Conservation (phyloP, 2,329 filamentous ascomycete genomes). For the Fusarium penzigii region DNA sequence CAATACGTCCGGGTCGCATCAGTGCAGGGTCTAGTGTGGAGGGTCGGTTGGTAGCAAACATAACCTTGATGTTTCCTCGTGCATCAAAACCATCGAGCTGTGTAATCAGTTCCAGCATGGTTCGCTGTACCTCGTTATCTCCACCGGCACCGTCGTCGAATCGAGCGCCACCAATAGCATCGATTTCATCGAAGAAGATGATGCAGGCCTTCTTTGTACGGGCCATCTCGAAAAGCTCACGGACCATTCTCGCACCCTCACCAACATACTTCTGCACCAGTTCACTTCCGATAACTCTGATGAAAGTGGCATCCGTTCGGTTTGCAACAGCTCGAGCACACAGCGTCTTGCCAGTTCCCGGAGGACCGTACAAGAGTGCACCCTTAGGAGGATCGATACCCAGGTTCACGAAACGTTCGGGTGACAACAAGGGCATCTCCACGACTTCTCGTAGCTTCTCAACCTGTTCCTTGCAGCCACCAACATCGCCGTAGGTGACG, state of each 20-base stretch:
- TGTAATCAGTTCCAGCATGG: conserved; percentile 97
- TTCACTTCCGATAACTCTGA: conserved; percentile 96
- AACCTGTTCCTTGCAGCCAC: conserved; percentile 98
- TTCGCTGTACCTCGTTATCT: conserved; percentile 96
- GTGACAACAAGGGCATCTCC: conserved; percentile 95
- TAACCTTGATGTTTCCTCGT: conserved; percentile 98
- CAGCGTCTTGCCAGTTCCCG: conserved; percentile 98
- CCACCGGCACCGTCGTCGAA: conserved; percentile 96
- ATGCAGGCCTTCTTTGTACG: conserved; percentile 99
- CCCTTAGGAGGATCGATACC: conserved; percentile 99
- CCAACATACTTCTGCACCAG: conserved; percentile 99
- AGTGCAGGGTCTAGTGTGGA: conserved; percentile 95
- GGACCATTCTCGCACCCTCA: conserved; percentile 96
- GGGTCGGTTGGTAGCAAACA: conserved; percentile 97
- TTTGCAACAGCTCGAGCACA: conserved; percentile 97
- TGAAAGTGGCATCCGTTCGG: conserved; percentile 97
- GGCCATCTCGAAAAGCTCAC: conserved; percentile 99
- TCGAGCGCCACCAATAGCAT: conserved; percentile 91
- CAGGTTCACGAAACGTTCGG: conserved; percentile 96
- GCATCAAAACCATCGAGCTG: conserved; percentile 96
- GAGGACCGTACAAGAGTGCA: conserved; percentile 92
- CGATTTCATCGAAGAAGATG: conserved; percentile 96
- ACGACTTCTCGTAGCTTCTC: conserved; percentile 98
- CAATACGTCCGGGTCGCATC: conserved; percentile 96
- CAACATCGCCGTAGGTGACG: conserved; percentile 97